Conservation (phyloP, 75 land plant species). For the Adiantum capillusveneris region DNA sequence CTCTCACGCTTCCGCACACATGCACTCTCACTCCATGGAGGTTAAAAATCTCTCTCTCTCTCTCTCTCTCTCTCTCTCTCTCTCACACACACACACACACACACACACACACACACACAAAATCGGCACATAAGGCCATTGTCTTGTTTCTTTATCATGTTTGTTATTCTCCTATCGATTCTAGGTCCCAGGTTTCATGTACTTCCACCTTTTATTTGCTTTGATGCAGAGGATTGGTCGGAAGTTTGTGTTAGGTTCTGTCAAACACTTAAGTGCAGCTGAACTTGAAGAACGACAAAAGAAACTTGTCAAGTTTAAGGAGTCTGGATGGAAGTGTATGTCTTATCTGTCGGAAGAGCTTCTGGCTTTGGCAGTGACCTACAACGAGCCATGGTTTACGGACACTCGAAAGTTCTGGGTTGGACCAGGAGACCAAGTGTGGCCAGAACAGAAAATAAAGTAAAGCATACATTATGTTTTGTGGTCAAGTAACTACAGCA, state of each 20-base stretch:
- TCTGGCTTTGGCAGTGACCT: slow-evolving; percentile 31
- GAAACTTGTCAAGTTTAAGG: slow-evolving; percentile 29
- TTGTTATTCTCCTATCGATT: no score
- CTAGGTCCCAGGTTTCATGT: no score
- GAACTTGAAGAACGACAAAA: slow-evolving; percentile 15
- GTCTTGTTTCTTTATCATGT: no score
- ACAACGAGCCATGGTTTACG: slow-evolving; percentile 45
- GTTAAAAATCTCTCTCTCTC: no score
- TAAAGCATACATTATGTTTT: slow-evolving; percentile 7
- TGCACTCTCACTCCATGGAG: no score
- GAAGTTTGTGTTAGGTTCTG: slow-evolving; percentile 11
- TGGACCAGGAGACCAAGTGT: slow-evolving; percentile 36
- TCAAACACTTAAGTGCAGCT: slow-evolving; percentile 3
- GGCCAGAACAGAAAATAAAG: slow-evolving; percentile 44
- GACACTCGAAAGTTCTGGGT: slow-evolving; percentile 33
- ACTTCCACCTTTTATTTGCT: no score
- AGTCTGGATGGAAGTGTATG: slow-evolving; percentile 34
- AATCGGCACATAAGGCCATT: no score
- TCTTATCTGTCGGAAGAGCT: slow-evolving; percentile 32
- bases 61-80: neutral
- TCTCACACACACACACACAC: neutral
- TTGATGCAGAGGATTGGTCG: slow-evolving; percentile 11
- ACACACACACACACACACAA: slow-evolving; percentile 8
- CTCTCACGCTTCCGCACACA: no score
- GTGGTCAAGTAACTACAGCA: no score